These are phyloP conservation scores for Claviceps cyperi DNA, from an alignment of 2,329 filamentous ascomycete species.

Conservation along the genomic window DNA sequence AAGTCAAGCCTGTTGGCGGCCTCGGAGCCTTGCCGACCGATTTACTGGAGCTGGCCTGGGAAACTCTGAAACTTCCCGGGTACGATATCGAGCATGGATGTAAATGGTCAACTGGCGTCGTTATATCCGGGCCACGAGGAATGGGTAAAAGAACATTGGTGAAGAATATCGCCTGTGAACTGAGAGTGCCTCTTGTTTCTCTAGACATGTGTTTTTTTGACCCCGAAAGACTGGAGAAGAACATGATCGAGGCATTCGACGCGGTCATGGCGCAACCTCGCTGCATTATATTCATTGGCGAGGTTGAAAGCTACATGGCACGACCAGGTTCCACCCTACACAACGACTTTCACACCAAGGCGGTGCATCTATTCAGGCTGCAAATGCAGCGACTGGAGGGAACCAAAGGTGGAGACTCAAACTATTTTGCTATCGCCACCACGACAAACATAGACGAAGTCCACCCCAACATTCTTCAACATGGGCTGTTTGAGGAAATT, in stretches of 20 bases:
- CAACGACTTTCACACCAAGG: constrained; percentile 79
- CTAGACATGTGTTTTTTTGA: constrained; percentile 22
- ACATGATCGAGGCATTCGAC: constrained; percentile 36
- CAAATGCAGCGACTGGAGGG: constrained; percentile 69
- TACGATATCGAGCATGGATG: constrained; percentile 8
- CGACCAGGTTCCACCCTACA: constrained; percentile 65
- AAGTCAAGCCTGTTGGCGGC: constrained; percentile 15
- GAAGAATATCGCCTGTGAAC: constrained; percentile 55
- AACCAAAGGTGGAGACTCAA: constrained; percentile 57
- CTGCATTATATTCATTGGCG: constrained; percentile 81
- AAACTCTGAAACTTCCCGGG: constrained; percentile 11
- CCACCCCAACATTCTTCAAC: constrained; percentile 60
- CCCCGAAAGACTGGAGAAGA: constrained; percentile 25
- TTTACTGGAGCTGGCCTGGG: constrained; percentile 8
- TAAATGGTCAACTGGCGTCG: constrained; percentile 35
- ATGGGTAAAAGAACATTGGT: constrained; percentile 72
- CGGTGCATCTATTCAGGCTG: constrained; percentile 66
- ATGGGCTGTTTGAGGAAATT: constrained; percentile 66
- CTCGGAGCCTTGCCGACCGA: constrained; percentile 13
- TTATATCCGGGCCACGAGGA: constrained; percentile 66
- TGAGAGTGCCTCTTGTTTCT: constrained; percentile 61
- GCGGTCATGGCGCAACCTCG: constrained; percentile 76
- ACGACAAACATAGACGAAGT: constrained; percentile 81
- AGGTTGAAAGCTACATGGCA: constrained; percentile 73
- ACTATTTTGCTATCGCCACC: constrained; percentile 79